Evolutionary conservation across 2,329 filamentous ascomycete species (phyloP).

Genomic region (Dactylellina leptospora): DNA sequence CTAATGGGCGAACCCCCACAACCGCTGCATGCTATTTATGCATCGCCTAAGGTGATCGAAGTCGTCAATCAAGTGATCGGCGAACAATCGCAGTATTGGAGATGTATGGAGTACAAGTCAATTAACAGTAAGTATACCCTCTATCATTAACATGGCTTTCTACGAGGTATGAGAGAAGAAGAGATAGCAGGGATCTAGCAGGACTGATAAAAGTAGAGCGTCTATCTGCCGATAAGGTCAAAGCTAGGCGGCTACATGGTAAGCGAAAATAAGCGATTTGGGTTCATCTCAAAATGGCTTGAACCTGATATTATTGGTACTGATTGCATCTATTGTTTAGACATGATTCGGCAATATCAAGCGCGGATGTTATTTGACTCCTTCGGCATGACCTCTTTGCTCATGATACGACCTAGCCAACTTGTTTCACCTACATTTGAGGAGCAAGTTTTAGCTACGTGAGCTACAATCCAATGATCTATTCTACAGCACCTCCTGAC

Average conservation of each 20-base stretch:
- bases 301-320: too few relatives aligned
- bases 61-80: slow-evolving; percentile 68
- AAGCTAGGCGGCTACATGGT: slow-evolving; percentile 39
- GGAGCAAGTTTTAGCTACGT: slow-evolving; percentile 84
- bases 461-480: slow-evolving; percentile 58
- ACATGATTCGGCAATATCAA: slow-evolving; percentile 81
- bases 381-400: slow-evolving; percentile 80
- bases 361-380: slow-evolving; percentile 74
- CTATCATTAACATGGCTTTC: not conserved
- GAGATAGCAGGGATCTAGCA: slow-evolving; percentile 1
- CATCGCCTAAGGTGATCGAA: slow-evolving; percentile 66
- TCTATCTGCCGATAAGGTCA: slow-evolving; percentile 48
- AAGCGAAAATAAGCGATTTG: slow-evolving; percentile 8
- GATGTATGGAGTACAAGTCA: slow-evolving; percentile 39
- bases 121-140: slow-evolving; percentile 38
- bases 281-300: too few relatives aligned
- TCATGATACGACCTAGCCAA: slow-evolving; percentile 74
- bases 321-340: slow-evolving; percentile 60
- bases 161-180: too few relatives aligned
- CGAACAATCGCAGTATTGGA: slow-evolving; percentile 64
- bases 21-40: slow-evolving; percentile 63
- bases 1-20: slow-evolving; percentile 94
- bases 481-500: too few relatives aligned
- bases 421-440: slow-evolving; percentile 77
- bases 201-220: slow-evolving; percentile 50